Evolutionary conservation across 2,329 filamentous ascomycete genomes (phyloP), one percentile per base, ranked within the genome.

Genomic region (Calonectria pteridis): DNA sequence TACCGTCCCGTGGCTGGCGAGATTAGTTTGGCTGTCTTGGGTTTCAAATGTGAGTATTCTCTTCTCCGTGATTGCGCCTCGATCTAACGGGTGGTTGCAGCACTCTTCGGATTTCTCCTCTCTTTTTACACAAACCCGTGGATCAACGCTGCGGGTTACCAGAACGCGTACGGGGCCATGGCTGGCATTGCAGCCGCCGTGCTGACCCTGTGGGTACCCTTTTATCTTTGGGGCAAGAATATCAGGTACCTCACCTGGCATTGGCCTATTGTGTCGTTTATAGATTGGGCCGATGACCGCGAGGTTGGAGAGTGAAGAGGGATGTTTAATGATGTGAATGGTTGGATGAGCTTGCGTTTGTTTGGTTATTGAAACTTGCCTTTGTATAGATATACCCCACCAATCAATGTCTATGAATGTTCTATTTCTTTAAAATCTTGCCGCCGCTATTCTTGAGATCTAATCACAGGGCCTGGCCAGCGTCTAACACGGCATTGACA

Each of bases 91-190:
- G 6, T 3, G 20, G 11, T 1, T 6, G 28, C 71, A 88, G 87
- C 88, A 20, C 80, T 87, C 10, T 91, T 92, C 77, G 90, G 89
- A 6, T 92, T 92, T 78, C 82, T 91, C 1, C 84, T 92, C 1
- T 89, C 87, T 0, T 92, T 92, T 78, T 91, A 91, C 78, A 91
- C 89, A 1, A 92, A 92, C 77, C 86, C 88, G 0, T 92, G 90
- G 90, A 86, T 92, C 46, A 81, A 84, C 9, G 35, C 84, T 70
- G 81, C 81, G 1, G 90, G 90, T 0, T 91, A 91, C 76, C 74
- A 83, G 16, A 82, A 85, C 43, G 87, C 89, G 3, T 92, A 87
- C 74, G 89, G 89, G 4, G 84, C 86, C n/a, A 91, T 92, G 89
- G 90, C 89, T 10, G 89, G 85, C 14, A 91, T 91, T 58, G 83